Percentiles rank a stretch among this genome's conserved stretches.
Conservation (phyloP, 2,329 filamentous ascomycete species). For the Ascochyta lentis region DNA sequence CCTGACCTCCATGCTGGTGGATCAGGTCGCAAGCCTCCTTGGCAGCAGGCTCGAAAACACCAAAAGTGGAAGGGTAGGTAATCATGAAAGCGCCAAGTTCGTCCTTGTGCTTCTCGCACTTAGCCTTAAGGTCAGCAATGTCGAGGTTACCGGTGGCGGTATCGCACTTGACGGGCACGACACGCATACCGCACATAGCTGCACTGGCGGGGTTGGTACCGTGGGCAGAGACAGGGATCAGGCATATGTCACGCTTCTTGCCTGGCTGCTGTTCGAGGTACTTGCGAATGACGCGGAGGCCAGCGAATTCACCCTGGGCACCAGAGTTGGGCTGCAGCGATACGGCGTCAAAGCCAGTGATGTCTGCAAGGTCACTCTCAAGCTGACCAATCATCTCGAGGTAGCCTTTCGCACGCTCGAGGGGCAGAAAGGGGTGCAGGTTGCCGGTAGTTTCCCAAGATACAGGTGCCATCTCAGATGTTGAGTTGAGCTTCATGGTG, state of each 20-base stretch:
- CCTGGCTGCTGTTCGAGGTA: slow-evolving; percentile 73
- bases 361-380: slow-evolving; percentile 76
- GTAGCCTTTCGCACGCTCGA: slow-evolving; percentile 71
- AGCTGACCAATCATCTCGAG: slow-evolving; percentile 72
- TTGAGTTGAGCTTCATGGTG: slow-evolving; percentile 98
- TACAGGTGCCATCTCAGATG: slow-evolving; percentile 89
- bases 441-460: slow-evolving; percentile 77
- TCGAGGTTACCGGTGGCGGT: slow-evolving; percentile 87
- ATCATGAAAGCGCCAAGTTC: slow-evolving; percentile 94
- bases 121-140: slow-evolving; percentile 81
- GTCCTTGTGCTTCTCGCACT: slow-evolving; percentile 86
- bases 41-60: slow-evolving; percentile 90
- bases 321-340: slow-evolving; percentile 95
- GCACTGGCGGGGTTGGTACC: slow-evolving; percentile 96
- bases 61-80: slow-evolving; percentile 94
- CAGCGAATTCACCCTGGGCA: slow-evolving; percentile 93
- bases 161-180: slow-evolving; percentile 92
- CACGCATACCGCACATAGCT: slow-evolving; percentile 94
- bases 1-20: slow-evolving; percentile 86
- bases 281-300: slow-evolving; percentile 84
- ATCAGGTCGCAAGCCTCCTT: slow-evolving; percentile 86
- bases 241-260: slow-evolving; percentile 83
- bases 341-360: slow-evolving; percentile 89
- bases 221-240: slow-evolving; percentile 94
- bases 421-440: slow-evolving; percentile 80